Percentiles rank a stretch among this genome's conserved stretches.
phyloP scores from a whole-genome alignment of 1,284 basidiomycete species.

The Sporisorium sorghi region DNA sequence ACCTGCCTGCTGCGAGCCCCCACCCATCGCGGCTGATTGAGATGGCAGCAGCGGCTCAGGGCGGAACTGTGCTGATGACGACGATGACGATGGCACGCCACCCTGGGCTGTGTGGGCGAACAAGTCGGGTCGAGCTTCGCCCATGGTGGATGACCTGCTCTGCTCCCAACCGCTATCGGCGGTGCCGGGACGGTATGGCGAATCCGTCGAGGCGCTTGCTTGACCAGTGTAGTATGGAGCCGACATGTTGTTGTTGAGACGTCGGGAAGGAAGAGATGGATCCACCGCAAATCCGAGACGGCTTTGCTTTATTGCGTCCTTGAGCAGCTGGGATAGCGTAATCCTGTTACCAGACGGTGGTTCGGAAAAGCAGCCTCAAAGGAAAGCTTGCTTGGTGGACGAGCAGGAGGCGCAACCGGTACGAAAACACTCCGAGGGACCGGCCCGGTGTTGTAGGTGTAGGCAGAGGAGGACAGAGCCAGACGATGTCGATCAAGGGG shows the following conservation, averaged over 20 bases:
- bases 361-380: conserved; percentile 3
- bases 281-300: background rate
- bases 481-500: conserved; percentile 1
- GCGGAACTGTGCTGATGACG: conserved; percentile 20
- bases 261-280: background rate
- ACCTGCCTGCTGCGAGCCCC: conserved; percentile 16
- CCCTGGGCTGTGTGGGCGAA: conserved; percentile 17
- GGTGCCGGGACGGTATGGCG: conserved; percentile 34
- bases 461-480: background rate
- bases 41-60: conserved; percentile 27
- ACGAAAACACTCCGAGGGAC: conserved; percentile 12
- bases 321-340: conserved; percentile 5
- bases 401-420: conserved; percentile 9
- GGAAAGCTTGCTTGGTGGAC: background rate
- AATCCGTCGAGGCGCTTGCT: conserved; percentile 23
- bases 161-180: conserved; percentile 42
- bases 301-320: conserved; percentile 21
- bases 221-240: conserved; percentile 34
- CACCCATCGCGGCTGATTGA: conserved; percentile 13
- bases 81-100: conserved; percentile 1
- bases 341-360: conserved; percentile 31
- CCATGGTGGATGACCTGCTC: conserved; percentile 15
- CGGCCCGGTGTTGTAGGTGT: conserved; percentile 17
- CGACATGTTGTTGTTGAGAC: conserved; percentile 22
- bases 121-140: conserved; percentile 27